Evolutionary conservation across 139 green algal genomes (phyloP).

Genomic region (Tetradesmus obliquus): DNA sequence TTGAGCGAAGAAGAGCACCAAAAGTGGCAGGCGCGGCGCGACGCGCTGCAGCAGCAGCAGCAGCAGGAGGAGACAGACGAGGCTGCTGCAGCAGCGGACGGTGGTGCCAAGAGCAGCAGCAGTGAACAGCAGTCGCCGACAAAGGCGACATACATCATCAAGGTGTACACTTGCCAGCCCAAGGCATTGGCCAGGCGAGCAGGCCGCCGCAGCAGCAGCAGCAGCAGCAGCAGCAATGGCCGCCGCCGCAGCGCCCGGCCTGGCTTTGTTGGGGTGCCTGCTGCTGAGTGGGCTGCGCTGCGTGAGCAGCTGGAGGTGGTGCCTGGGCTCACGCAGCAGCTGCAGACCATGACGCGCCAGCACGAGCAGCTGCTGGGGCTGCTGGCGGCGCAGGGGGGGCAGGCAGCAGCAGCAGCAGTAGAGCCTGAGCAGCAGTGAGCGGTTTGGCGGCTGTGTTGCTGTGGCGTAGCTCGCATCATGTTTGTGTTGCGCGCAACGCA

Average conservation of each 20-base stretch:
- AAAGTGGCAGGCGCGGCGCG: not conserved
- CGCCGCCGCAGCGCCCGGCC: not conserved
- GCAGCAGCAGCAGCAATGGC: not conserved
- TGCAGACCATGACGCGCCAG: constrained; percentile 38
- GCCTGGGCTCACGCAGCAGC: constrained; percentile 37
- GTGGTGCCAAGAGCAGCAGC: not conserved
- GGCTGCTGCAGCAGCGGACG: too few species aligned
- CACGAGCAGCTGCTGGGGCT: constrained; percentile 41
- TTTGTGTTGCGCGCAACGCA: too few species aligned
- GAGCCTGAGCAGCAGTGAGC: not conserved
- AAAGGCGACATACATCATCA: not conserved
- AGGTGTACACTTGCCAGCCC: not conserved
- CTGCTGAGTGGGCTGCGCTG: constrained; percentile 20
- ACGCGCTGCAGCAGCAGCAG: not conserved
- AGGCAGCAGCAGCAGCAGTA: not conserved
- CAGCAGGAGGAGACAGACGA: not conserved
- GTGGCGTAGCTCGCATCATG: too few species aligned
- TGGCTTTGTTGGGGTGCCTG: constrained; percentile 16
- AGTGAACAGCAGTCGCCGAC: not conserved
- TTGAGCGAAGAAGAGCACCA: not conserved
- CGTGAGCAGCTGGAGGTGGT: constrained; percentile 39
- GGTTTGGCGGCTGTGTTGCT: too few species aligned
- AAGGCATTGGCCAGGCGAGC: not conserved
- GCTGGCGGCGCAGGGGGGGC: constrained; percentile 23
- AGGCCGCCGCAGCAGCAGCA: not conserved